phyloP scores from a whole-genome alignment of 495 filamentous ascomycete species.

The Bathelium albidoporum region DNA sequence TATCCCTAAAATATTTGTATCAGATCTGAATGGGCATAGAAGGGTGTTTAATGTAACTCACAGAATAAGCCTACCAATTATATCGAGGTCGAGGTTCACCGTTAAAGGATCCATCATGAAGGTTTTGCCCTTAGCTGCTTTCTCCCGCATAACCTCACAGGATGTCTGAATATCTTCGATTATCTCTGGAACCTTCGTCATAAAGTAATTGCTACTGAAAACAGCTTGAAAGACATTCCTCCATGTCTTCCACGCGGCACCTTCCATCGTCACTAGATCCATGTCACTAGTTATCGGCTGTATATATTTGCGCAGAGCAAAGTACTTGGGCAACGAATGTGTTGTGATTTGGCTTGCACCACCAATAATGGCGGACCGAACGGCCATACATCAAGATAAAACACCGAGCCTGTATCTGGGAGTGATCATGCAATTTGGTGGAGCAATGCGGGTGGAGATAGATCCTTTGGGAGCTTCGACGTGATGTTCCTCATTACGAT shows the following conservation, averaged over 20 bases:
- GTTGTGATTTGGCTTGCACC: background rate
- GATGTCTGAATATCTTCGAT: constrained; percentile 34
- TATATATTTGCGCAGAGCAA: constrained; percentile 23
- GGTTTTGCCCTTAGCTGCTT: constrained; percentile 25
- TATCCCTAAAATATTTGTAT: constrained; percentile 19
- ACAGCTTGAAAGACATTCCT: constrained; percentile 38
- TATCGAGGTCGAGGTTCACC: constrained; percentile 33
- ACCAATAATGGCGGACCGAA: constrained; percentile 29
- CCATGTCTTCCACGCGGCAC: constrained; percentile 23
- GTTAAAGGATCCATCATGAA: constrained; percentile 29
- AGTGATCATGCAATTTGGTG: background rate
- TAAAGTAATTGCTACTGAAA: constrained; percentile 34
- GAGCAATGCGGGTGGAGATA: background rate
- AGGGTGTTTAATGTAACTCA: background rate
- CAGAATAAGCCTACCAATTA: constrained; percentile 35
- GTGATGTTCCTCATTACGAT: background rate
- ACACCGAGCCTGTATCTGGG: background rate
- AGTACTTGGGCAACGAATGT: constrained; percentile 26
- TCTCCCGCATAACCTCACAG: constrained; percentile 23
- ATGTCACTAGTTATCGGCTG: constrained; percentile 23
- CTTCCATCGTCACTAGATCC: constrained; percentile 32
- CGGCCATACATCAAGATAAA: constrained; percentile 41
- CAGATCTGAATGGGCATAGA: no score
- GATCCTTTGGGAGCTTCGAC: background rate
- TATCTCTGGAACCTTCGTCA: constrained; percentile 33